Evolutionary conservation across 2,329 filamentous ascomycete genomes (phyloP).

Genomic region (Fusarium devonianum): DNA sequence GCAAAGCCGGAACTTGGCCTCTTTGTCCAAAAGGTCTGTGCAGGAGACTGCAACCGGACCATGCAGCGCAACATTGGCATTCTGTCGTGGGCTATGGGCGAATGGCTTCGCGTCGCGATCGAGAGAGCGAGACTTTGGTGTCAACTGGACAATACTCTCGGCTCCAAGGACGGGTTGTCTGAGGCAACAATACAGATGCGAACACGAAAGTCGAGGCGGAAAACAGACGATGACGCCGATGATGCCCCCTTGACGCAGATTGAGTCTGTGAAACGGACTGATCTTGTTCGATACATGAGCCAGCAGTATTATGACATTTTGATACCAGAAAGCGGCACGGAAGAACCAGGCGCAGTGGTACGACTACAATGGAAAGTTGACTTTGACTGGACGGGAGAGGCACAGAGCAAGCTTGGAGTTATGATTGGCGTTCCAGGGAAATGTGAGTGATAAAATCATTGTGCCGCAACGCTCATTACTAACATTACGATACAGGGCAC

Average conservation of each 20-base stretch:
- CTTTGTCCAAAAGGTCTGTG: constrained; percentile 56
- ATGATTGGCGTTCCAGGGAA: constrained; percentile 64
- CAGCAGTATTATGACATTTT: constrained; percentile 57
- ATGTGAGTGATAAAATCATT: constrained; percentile 59
- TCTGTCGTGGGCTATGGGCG: constrained; percentile 71
- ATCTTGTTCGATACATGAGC: constrained; percentile 63
- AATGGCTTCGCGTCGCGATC: constrained; percentile 69
- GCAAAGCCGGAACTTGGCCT: constrained; percentile 65
- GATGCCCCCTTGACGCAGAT: constrained; percentile 11
- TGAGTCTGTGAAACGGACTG: constrained; percentile 41
- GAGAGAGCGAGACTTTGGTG: constrained; percentile 70
- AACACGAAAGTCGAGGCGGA: constrained; percentile 34
- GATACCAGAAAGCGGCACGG: constrained; percentile 44
- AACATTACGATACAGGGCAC: constrained; percentile 57
- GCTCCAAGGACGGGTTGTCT: constrained; percentile 41
- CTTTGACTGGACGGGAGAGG: constrained; percentile 79
- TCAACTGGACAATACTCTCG: constrained; percentile 57
- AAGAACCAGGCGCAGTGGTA: constrained; percentile 51
- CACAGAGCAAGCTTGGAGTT: constrained; percentile 63
- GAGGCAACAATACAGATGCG: constrained; percentile 38
- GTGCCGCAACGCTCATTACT: constrained; percentile 17
- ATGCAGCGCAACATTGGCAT: constrained; percentile 65
- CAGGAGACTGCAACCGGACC: constrained; percentile 51
- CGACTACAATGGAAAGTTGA: constrained; percentile 68
- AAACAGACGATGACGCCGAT: constrained; percentile 35